Percentiles rank a stretch among this genome's conserved stretches.
These are phyloP conservation scores for Aspergillus arachidicola DNA, from an alignment of 2,329 filamentous ascomycete genomes.

Conservation along the genomic window DNA sequence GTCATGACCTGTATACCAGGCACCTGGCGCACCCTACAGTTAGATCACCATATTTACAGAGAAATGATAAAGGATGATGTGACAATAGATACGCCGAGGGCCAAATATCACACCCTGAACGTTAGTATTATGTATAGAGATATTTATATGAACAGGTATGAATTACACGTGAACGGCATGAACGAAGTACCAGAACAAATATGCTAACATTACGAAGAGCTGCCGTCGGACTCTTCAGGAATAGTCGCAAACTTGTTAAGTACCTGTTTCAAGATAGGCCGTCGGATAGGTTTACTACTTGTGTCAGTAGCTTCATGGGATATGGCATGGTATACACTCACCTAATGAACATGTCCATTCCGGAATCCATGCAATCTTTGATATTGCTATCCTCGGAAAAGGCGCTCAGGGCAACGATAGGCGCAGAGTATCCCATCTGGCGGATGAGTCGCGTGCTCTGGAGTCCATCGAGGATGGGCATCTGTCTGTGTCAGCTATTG, in stretches of 20 bases:
- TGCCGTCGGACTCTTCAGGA: slow-evolving; percentile 60
- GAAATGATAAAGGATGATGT: no score
- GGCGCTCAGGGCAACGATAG: slow-evolving; percentile 87
- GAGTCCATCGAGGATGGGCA: slow-evolving; percentile 90
- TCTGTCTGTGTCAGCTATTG: slow-evolving; percentile 47
- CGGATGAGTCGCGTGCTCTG: slow-evolving; percentile 85
- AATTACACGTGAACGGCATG: not conserved
- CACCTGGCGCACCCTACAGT: no score
- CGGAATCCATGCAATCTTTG: slow-evolving; percentile 81
- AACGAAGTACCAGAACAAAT: not conserved
- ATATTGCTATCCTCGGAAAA: slow-evolving; percentile 90
- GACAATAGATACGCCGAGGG: no score
- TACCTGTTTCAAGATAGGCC: slow-evolving; percentile 84
- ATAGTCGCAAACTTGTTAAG: slow-evolving; percentile 79
- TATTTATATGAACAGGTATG: not conserved
- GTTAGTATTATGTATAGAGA: not conserved
- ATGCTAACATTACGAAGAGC: not conserved
- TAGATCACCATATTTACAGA: no score
- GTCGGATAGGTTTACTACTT: slow-evolving; percentile 65
- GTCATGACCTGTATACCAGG: no score
- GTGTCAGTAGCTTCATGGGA: not conserved
- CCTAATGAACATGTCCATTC: slow-evolving; percentile 86
- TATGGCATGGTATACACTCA: not conserved
- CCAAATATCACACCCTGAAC: not conserved
- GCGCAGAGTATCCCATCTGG: slow-evolving; percentile 80